These are phyloP conservation scores for Neofusicoccum umdonicola DNA, from an alignment of 2,329 filamentous ascomycete genomes.

Conservation along the genomic window DNA sequence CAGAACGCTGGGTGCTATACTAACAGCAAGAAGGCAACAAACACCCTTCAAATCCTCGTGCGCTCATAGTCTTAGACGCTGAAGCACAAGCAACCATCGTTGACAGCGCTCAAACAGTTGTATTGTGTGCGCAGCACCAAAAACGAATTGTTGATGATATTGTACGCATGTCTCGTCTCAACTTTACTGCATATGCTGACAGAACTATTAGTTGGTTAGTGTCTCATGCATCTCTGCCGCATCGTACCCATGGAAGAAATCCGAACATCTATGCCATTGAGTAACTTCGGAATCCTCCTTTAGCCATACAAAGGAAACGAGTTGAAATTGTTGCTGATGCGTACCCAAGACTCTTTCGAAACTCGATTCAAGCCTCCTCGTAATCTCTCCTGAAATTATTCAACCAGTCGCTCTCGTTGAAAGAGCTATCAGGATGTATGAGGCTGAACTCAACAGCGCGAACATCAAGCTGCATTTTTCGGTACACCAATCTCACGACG, in stretches of 20 bases:
- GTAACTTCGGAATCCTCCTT: no score
- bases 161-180: neutral
- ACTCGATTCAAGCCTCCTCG: constrained; percentile 24
- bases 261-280: no score
- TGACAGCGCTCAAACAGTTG: constrained; percentile 27
- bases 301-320: neutral
- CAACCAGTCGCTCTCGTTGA: constrained; percentile 23
- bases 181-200: neutral
- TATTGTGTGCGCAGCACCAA: constrained; percentile 34
- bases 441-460: constrained; percentile 23
- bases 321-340: neutral
- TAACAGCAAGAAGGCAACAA: neutral
- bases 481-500: constrained; percentile 19
- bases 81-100: constrained; percentile 13
- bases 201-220: neutral
- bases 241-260: no score
- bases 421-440: constrained; percentile 26
- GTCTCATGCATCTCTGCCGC: no score
- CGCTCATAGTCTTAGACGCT: constrained; percentile 11
- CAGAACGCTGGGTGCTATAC: no score
- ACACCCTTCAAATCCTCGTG: neutral
- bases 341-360: constrained; percentile 4
- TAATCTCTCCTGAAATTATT: constrained; percentile 23
- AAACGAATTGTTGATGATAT: constrained; percentile 29
- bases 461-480: constrained; percentile 18